These are phyloP conservation scores for Rhodosorus marinus DNA, from an alignment of 23 red algal species.

Conservation along the genomic window DNA sequence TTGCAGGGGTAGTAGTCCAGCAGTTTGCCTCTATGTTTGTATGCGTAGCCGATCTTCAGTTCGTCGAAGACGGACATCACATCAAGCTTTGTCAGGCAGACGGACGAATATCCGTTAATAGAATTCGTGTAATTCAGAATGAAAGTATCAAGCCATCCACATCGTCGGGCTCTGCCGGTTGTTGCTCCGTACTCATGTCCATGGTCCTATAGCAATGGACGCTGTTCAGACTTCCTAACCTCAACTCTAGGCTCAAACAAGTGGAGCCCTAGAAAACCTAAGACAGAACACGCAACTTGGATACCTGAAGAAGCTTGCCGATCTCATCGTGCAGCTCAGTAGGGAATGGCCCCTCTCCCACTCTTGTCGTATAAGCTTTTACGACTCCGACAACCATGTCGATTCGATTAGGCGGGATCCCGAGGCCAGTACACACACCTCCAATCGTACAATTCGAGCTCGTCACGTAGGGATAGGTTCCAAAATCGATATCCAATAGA, in stretches of 20 bases:
- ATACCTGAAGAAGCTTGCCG: slow-evolving; percentile 38
- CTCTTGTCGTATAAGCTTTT: slow-evolving; percentile 96
- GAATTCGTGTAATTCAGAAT: slow-evolving; percentile 71
- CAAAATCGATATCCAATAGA: slow-evolving; percentile 92
- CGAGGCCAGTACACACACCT: slow-evolving; percentile 71
- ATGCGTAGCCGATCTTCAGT: slow-evolving; percentile 56
- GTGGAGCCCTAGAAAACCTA: too few species aligned
- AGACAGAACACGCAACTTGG: too few species aligned
- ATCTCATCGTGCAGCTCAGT: slow-evolving; percentile 48
- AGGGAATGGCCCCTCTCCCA: slow-evolving; percentile 88
- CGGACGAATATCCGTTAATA: slow-evolving; percentile 62
- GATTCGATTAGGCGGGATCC: slow-evolving; percentile 39
- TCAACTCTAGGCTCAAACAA: too few species aligned
- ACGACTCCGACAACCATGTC: slow-evolving; percentile 53
- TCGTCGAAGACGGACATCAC: slow-evolving; percentile 67
- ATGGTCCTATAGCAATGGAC: too few species aligned
- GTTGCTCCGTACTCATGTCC: slow-evolving; percentile 91
- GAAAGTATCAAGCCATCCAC: slow-evolving; percentile 89
- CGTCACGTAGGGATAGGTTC: slow-evolving; percentile 92
- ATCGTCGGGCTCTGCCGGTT: slow-evolving; percentile 59
- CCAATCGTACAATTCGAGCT: slow-evolving; percentile 89
- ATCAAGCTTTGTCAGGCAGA: slow-evolving; percentile 91
- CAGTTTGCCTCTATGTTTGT: slow-evolving; percentile 31
- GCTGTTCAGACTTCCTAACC: too few species aligned
- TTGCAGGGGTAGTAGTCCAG: slow-evolving; percentile 47